Evolutionary conservation across 2,329 filamentous ascomycete genomes (phyloP), one percentile per base, ranked within the genome.

Genomic region (Fusarium clavum): DNA sequence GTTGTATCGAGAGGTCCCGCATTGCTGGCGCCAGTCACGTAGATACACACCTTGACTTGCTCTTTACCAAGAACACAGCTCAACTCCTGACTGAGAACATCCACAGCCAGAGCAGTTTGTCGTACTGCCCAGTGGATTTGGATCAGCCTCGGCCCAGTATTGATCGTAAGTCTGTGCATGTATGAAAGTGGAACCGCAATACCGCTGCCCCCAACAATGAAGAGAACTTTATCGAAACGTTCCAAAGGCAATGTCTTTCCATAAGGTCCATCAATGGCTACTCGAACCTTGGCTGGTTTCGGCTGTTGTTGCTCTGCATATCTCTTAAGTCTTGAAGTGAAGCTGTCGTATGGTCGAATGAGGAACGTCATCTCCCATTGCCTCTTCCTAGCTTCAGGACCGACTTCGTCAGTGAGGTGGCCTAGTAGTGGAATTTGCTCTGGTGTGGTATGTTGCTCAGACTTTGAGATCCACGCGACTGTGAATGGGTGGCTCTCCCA

Each of bases 401-500:
- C 24, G 5, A 3, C 14, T 25, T 29, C 44, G 1, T n/a, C 22
- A 3, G 13, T 2, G 11, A 8, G 12, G 6, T 20, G 6, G 1
- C 9, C 11, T 18, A 64, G 34, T 4, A 64, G 14, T 0, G 60
- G 60, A 1, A 46, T 10, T 0, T 30, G 10, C 11, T 64, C 61
- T 8, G 25, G 32, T 9, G 32, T 1, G 2, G 30, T 29, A 8
- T 34, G 40, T 24, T 66, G 27, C 0, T 38, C 49, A 12, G 64
- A 32, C 45, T 72, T 63, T 12, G 64, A 45, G 11, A 78, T 66
- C 6, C 75, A 77, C 3, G 81, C 82, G 24, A 85, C 79, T 0
- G 84, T 85, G 61, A 86, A 86, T 0, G 84, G 84, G 46, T 86
- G 84, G 59, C 82, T 84, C 59, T 86, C 83, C 84, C 84, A 86